Conservation (phyloP, 148 eudicot genomes). For the Nepenthes mirabilis region DNA sequence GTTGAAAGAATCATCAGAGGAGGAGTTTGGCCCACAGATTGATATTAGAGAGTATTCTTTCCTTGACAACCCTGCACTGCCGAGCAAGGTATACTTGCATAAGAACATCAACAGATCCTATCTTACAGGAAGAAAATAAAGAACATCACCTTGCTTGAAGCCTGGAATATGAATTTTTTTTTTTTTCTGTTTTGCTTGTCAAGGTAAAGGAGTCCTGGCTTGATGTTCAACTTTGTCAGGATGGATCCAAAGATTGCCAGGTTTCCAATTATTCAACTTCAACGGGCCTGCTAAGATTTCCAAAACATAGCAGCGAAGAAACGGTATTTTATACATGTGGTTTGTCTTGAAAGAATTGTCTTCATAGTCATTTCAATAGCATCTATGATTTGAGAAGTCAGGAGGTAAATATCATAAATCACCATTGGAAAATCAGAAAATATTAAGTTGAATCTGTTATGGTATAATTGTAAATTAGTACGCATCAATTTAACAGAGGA, state of each 20-base stretch:
- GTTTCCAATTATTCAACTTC: constrained; percentile 36
- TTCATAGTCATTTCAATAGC: no score
- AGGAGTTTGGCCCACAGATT: constrained; percentile 74
- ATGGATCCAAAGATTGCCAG: constrained; percentile 55
- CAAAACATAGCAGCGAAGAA: constrained; percentile 78
- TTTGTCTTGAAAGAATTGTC: not conserved
- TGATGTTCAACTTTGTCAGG: constrained; percentile 90
- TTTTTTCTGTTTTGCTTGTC: constrained; percentile 7
- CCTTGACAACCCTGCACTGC: constrained; percentile 70
- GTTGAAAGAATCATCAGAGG: constrained; percentile 48
- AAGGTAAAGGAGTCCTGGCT: constrained; percentile 98
- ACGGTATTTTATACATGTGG: constrained; percentile 32
- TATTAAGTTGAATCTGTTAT: no score
- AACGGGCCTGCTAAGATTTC: constrained; percentile 45
- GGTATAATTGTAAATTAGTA: no score
- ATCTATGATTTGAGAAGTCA: no score
- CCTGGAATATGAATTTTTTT: not conserved
- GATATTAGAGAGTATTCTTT: constrained; percentile 76
- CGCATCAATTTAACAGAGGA: no score
- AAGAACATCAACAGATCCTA: not conserved
- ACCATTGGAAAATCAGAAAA: no score
- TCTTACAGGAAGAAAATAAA: not conserved
- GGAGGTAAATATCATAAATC: no score
- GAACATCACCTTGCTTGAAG: not conserved
- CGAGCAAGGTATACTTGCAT: constrained; percentile 37